phyloP scores from a whole-genome alignment of 2,329 filamentous ascomycete genomes.

The Fusarium verrucosum region DNA sequence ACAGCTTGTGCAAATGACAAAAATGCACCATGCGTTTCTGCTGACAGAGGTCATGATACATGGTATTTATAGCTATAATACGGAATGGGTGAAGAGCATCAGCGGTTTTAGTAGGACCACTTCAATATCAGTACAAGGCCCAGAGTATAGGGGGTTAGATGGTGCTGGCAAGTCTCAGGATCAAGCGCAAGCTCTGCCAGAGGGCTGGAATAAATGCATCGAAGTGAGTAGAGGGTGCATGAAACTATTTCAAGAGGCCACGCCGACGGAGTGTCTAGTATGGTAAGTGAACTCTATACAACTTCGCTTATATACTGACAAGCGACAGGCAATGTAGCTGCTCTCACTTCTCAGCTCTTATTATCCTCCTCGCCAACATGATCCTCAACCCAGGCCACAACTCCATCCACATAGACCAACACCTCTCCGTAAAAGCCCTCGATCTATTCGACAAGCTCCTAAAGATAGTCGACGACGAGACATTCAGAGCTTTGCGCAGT shows the following conservation, averaged over 20 bases:
- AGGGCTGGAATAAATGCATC: constrained; percentile 48
- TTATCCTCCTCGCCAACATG: constrained; percentile 49
- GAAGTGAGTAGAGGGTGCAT: constrained; percentile 49
- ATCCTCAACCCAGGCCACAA: constrained; percentile 43
- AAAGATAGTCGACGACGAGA: constrained; percentile 28
- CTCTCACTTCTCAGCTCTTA: constrained; percentile 48
- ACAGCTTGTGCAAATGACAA: constrained; percentile 49
- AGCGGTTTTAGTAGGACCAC: constrained; percentile 41
- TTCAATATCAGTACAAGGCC: constrained; percentile 33
- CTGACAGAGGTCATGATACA: constrained; percentile 51
- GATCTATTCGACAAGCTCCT: constrained; percentile 44
- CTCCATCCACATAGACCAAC: constrained; percentile 42
- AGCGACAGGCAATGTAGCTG: constrained; percentile 43
- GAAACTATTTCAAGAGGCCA: constrained; percentile 45
- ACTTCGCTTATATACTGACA: neutral
- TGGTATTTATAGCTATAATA: constrained; percentile 51
- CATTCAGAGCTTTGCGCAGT: constrained; percentile 19
- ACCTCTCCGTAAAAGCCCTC: constrained; percentile 43
- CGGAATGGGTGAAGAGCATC: constrained; percentile 51
- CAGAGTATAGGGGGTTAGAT: constrained; percentile 9
- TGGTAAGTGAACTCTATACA: constrained; percentile 37
- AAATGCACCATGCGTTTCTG: constrained; percentile 52
- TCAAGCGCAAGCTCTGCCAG: constrained; percentile 36
- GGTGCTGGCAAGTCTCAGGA: neutral
- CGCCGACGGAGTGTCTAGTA: constrained; percentile 46